Conservation (phyloP, 768 basidiomycete genomes). For the Suillus plorans region DNA sequence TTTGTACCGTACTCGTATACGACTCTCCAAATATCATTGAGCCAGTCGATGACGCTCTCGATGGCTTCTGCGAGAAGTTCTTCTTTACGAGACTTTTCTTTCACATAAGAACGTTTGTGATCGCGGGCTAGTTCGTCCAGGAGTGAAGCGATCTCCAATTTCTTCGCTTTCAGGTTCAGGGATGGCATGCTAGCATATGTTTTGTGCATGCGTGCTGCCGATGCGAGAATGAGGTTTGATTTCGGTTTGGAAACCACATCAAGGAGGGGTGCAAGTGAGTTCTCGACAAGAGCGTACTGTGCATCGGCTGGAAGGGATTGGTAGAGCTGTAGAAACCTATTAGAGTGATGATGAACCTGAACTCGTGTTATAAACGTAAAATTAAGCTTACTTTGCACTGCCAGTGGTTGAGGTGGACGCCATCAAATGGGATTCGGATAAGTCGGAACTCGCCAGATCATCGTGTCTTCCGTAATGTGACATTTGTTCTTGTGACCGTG, state of each 20-base stretch:
- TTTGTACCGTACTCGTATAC: slow-evolving; percentile 58
- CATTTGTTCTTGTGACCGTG: background rate
- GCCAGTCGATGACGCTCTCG: slow-evolving; percentile 54
- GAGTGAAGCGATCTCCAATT: slow-evolving; percentile 51
- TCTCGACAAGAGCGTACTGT: slow-evolving; percentile 47
- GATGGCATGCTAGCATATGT: slow-evolving; percentile 43
- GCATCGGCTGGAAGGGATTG: slow-evolving; percentile 54
- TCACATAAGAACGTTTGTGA: slow-evolving; percentile 49
- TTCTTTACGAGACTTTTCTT: slow-evolving; percentile 51
- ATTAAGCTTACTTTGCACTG: slow-evolving; percentile 17
- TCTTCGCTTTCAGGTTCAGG: slow-evolving; percentile 54
- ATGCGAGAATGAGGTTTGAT: slow-evolving; percentile 38
- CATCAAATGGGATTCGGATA: slow-evolving; percentile 5
- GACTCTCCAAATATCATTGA: slow-evolving; percentile 62
- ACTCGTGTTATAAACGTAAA: background rate
- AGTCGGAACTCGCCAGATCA: too few species aligned
- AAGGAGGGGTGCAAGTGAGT: slow-evolving; percentile 49
- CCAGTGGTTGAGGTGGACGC: slow-evolving; percentile 11
- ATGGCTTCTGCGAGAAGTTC: slow-evolving; percentile 58
- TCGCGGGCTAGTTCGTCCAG: slow-evolving; percentile 55
- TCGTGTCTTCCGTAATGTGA: background rate
- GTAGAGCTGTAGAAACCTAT: slow-evolving; percentile 49
- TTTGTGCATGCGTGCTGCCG: slow-evolving; percentile 40
- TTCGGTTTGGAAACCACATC: slow-evolving; percentile 40
- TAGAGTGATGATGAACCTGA: background rate